phyloP scores from a whole-genome alignment of 257 asterid genomes.

The Dorcoceras hygrometricum region DNA sequence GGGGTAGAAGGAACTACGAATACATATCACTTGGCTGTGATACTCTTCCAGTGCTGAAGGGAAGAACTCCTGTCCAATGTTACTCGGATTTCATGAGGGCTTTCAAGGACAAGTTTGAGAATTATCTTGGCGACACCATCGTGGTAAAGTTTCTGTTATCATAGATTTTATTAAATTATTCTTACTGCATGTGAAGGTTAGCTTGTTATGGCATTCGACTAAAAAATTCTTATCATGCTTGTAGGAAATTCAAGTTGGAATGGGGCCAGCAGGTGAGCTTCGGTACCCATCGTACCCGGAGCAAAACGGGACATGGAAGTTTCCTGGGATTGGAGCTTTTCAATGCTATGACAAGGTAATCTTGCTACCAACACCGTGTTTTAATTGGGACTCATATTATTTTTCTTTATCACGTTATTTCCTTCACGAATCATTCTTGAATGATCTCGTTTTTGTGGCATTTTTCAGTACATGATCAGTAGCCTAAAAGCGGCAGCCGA shows the following conservation, averaged over 20 bases:
- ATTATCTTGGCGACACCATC: slow-evolving; percentile 76
- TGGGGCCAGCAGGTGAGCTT: slow-evolving; percentile 99
- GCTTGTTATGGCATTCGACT: not conserved
- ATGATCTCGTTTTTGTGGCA: not conserved
- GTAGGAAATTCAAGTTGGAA: slow-evolving; percentile 98
- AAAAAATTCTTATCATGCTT: not conserved
- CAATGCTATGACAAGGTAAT: slow-evolving; percentile 93
- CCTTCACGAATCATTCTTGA: not conserved
- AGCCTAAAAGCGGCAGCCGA: slow-evolving; percentile 87
- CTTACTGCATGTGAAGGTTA: not conserved
- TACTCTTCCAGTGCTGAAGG: slow-evolving; percentile 79
- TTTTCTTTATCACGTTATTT: not conserved
- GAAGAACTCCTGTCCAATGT: slow-evolving; percentile 87
- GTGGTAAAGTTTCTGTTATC: slow-evolving; percentile 40
- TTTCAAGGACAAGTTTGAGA: slow-evolving; percentile 69
- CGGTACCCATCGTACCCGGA: slow-evolving; percentile 94
- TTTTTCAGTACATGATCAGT: slow-evolving; percentile 79
- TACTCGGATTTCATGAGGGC: slow-evolving; percentile 84
- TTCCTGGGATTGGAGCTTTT: slow-evolving; percentile 95
- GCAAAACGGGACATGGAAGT: slow-evolving; percentile 74
- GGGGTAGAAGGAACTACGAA: slow-evolving; percentile 92
- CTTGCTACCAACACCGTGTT: not conserved
- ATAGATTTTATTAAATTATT: not conserved
- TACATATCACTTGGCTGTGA: slow-evolving; percentile 92
- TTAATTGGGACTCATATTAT: not conserved